Conservation (phyloP, 2,329 filamentous ascomycete species). For the Diaporthe citrichinensis region DNA sequence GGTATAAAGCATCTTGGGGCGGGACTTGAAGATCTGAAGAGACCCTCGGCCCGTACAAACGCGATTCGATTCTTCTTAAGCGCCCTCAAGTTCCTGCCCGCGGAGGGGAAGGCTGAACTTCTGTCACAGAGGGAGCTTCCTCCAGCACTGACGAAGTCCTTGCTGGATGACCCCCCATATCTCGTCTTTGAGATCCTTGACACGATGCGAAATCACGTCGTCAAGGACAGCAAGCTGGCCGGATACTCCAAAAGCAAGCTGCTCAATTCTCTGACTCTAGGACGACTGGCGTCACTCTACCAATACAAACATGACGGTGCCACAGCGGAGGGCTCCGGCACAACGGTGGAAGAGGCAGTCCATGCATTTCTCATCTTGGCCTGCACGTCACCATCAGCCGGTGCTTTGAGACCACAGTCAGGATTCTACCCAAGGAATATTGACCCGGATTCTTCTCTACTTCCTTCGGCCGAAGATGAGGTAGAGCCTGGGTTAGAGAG, state of each 20-base stretch:
- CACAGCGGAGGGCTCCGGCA: slow-evolving; percentile 55
- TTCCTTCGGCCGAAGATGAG: slow-evolving; percentile 55
- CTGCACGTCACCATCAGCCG: slow-evolving; percentile 81
- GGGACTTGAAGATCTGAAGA: slow-evolving; percentile 73
- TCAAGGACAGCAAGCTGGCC: slow-evolving; percentile 81
- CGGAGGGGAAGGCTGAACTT: slow-evolving; percentile 84
- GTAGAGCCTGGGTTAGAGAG: slow-evolving; percentile 77
- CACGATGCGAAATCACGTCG: slow-evolving; percentile 76
- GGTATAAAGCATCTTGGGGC: slow-evolving; percentile 75
- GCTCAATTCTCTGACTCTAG: slow-evolving; percentile 81
- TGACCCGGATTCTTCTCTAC: slow-evolving; percentile 68
- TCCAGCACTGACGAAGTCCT: slow-evolving; percentile 79
- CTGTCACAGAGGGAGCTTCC: slow-evolving; percentile 82
- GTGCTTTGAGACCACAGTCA: slow-evolving; percentile 80
- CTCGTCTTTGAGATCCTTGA: slow-evolving; percentile 82
- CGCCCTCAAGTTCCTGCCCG: slow-evolving; percentile 82
- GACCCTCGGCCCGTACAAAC: slow-evolving; percentile 86
- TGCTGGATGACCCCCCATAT: slow-evolving; percentile 83
- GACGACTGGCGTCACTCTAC: slow-evolving; percentile 81
- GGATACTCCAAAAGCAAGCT: slow-evolving; percentile 81
- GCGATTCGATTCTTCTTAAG: slow-evolving; percentile 86
- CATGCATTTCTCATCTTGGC: slow-evolving; percentile 82
- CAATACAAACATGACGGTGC: slow-evolving; percentile 67
- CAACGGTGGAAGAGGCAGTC: slow-evolving; percentile 74
- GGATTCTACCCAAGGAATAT: slow-evolving; percentile 87